Base-by-base conservation (phyloP, 2,329 filamentous ascomycete species). In the Dactylella cylindrospora region DNA sequence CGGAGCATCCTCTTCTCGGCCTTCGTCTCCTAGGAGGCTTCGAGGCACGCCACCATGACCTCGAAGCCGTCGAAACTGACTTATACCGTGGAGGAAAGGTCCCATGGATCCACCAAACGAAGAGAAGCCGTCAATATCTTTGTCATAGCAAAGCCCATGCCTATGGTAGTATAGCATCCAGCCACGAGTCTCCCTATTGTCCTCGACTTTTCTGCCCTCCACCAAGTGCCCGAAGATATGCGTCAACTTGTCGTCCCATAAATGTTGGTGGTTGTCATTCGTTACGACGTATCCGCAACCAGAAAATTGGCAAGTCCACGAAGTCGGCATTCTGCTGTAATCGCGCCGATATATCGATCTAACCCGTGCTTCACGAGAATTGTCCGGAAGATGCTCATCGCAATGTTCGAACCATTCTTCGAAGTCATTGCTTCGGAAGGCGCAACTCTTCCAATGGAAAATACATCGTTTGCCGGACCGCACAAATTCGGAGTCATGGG, bases 81-180 rank as follows among this genome's bases (percentile, higher is more conserved):
- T n/a, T n/a, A n/a, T n/a, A n/a, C n/a, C n/a, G n/a, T n/a, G n/a
- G n/a, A n/a, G n/a, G n/a, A n/a, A n/a, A n/a, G n/a, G n/a, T n/a
- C n/a, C n/a, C n/a, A n/a, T n/a, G n/a, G n/a, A n/a, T n/a, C n/a
- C n/a, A n/a, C n/a, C n/a, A n/a, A n/a, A n/a, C n/a, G n/a, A n/a
- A n/a, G n/a, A n/a, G n/a, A n/a, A n/a, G n/a, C n/a, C n/a, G n/a
- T n/a, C n/a, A n/a, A 29, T 26, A 6, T 54, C 49, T 13, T 1
- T 6, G 1, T 20, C 12, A 7, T 28, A 2, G 26, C 57, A 62
- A 2, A 62, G 22, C 1, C 28, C 19, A 29, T 47, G 33, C 1
- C n/a, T 28, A 3, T 25, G 1, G 38, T 62, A 62, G 40, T 44
- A 62, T n/a, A 22, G 22, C 57, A 62, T 31, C 57, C 57, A 62